Evolutionary conservation across 495 filamentous ascomycete species (phyloP).

Genomic region (Lindgomyces ingoldianus): DNA sequence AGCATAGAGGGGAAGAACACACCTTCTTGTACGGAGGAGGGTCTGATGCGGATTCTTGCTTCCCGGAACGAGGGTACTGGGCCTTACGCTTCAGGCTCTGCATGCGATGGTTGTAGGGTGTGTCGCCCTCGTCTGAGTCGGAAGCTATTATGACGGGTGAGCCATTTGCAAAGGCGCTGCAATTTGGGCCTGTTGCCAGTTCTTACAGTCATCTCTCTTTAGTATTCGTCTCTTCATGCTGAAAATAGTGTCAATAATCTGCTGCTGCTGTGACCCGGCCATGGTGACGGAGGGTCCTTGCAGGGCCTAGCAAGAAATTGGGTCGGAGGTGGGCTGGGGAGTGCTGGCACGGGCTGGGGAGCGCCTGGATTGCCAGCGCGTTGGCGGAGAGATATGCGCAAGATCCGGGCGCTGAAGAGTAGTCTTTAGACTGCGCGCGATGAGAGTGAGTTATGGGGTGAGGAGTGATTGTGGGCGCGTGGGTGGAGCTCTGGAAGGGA

Average conservation of each 20-base stretch:
- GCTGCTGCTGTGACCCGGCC: conserved; percentile 64
- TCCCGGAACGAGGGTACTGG: conserved; percentile 74
- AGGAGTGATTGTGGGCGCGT: conserved; percentile 18
- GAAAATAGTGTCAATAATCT: conserved; percentile 71
- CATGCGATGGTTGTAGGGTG: conserved; percentile 76
- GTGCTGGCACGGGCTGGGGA: conserved; percentile 9
- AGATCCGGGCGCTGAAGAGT: background rate
- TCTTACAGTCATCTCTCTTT: conserved; percentile 42
- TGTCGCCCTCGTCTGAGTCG: conserved; percentile 80
- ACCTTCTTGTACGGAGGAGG: conserved; percentile 87
- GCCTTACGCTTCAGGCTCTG: conserved; percentile 88
- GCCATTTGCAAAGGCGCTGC: background rate
- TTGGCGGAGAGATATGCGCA: background rate
- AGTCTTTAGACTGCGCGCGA: background rate
- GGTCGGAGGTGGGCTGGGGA: conserved; percentile 7
- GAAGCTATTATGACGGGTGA: conserved; percentile 58
- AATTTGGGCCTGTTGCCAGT: conserved; percentile 15
- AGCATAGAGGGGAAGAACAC: conserved; percentile 24
- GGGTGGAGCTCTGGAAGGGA: background rate
- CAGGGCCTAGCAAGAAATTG: conserved; percentile 3
- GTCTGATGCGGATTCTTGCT: conserved; percentile 66
- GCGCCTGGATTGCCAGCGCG: background rate
- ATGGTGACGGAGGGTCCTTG: conserved; percentile 51
- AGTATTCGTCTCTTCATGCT: conserved; percentile 71
- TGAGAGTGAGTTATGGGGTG: background rate